Base-by-base conservation (phyloP, 2,329 filamentous ascomycete genomes). In the Botrytis cinerea region DNA sequence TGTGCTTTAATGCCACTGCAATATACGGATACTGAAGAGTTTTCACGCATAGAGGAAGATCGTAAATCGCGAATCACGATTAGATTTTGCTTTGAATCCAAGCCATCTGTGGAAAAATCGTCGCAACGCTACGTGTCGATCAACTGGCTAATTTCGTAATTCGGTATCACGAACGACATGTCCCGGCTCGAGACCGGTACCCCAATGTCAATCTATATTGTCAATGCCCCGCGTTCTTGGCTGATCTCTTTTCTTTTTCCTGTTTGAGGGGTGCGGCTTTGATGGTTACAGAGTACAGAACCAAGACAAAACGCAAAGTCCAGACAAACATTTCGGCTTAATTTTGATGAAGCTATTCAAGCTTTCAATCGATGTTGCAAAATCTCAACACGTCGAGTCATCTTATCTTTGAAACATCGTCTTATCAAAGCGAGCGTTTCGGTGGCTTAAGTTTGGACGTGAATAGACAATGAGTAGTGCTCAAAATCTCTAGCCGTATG, bases 61-160 rank as follows among this genome's bases (percentile, higher is more conserved):
- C 25, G 48, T 14, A n/a, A n/a, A 9, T 51, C 48, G 25, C 48
- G 22, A 51, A n/a, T 4, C 48, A n/a, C 48, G 12, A 51, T 25
- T n/a, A 51, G n/a, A 57, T 57, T 28, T 28, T 8, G 14, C 51
- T 18, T 57, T 4, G n/a, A 28, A 16, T 32, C 51, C 51, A 57
- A 57, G 51, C 51, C 51, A 28, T 57, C 51, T 57, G n/a, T 57
- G 51, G 51, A 57, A 57, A 14, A 57, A 57, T 57, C 51, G 51
- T 57, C n/a, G 51, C 51, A 57, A 57, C n/a, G 51, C 51, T 57
- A 57, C 7, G n/a, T 57, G 51, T 4, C n/a, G 51, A 57, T 57
- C 51, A 28, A 18, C 28, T 28, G 51, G 51, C 51, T 57, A 57
- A 57, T 57, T 28, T 57, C 25, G 35, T 38, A 38, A 61, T 62